Percentiles rank a stretch among this genome's conserved stretches.
These are phyloP conservation scores for Cornus florida DNA, from an alignment of 148 eudicot species.

Conservation along the genomic window DNA sequence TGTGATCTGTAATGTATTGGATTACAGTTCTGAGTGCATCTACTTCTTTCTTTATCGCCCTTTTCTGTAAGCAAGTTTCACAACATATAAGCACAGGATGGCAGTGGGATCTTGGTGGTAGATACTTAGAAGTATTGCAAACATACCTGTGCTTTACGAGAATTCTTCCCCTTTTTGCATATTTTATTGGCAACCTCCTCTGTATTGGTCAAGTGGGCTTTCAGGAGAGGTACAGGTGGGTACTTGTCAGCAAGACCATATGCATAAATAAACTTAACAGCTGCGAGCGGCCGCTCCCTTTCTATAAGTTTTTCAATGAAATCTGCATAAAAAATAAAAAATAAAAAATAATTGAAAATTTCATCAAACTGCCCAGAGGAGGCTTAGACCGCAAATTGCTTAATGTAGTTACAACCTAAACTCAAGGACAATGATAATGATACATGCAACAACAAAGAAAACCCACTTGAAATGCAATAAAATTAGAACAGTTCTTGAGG, in stretches of 20 bases:
- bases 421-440: neutral
- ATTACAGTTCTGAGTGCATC: constrained; percentile 24
- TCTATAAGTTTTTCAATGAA: neutral
- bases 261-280: neutral
- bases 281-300: neutral
- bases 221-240: neutral
- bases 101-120: neutral
- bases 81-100: neutral
- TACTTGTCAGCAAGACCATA: neutral
- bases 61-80: too few relatives aligned
- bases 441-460: neutral
- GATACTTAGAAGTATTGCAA: neutral
- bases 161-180: neutral
- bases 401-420: neutral
- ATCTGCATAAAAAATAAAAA: neutral
- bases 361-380: neutral
- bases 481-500: neutral
- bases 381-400: neutral
- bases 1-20: constrained; percentile 25
- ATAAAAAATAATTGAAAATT: too few relatives aligned
- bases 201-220: neutral
- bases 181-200: neutral
- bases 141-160: neutral
- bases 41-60: constrained; percentile 21
- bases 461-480: neutral